These are phyloP conservation scores for Fomitopsis betulina DNA, from an alignment of 1,284 basidiomycete genomes.

Conservation along the genomic window DNA sequence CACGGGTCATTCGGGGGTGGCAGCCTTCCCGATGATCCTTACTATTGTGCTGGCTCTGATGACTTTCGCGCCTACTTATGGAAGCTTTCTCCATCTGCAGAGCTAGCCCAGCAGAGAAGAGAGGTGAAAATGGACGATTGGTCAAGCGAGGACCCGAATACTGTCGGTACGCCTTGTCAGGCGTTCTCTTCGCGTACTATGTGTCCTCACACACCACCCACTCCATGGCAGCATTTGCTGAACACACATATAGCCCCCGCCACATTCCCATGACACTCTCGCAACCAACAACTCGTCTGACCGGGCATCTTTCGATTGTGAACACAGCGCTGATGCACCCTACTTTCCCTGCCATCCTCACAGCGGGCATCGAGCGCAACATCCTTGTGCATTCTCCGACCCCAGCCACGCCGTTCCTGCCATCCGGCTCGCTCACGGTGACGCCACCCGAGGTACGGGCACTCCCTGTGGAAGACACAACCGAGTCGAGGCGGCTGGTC, in stretches of 20 bases:
- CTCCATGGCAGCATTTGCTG: constrained; percentile 32
- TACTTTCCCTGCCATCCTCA: constrained; percentile 56
- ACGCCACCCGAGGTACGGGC: constrained; percentile 46
- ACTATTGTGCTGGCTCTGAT: constrained; percentile 73
- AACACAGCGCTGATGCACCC: constrained; percentile 73
- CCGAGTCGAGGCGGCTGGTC: constrained; percentile 28
- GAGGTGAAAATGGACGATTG: constrained; percentile 41
- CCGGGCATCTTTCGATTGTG: constrained; percentile 70
- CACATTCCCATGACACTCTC: constrained; percentile 53
- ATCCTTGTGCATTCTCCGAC: constrained; percentile 67
- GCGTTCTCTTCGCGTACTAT: too few relatives aligned
- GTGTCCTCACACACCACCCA: not conserved
- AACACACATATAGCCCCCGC: constrained; percentile 30
- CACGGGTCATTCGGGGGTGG: constrained; percentile 71
- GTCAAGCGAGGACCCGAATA: constrained; percentile 27
- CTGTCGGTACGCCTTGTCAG: constrained; percentile 32
- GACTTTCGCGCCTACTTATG: constrained; percentile 80
- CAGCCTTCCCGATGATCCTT: constrained; percentile 45
- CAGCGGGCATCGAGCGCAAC: constrained; percentile 67
- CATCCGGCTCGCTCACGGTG: constrained; percentile 27
- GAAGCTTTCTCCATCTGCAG: constrained; percentile 52
- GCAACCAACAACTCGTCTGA: constrained; percentile 50
- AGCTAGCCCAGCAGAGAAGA: constrained; percentile 40
- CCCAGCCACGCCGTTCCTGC: constrained; percentile 42
- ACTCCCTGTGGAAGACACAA: constrained; percentile 28